phyloP scores from a whole-genome alignment of 768 basidiomycete genomes.

The Xanthoconium stramineum region DNA sequence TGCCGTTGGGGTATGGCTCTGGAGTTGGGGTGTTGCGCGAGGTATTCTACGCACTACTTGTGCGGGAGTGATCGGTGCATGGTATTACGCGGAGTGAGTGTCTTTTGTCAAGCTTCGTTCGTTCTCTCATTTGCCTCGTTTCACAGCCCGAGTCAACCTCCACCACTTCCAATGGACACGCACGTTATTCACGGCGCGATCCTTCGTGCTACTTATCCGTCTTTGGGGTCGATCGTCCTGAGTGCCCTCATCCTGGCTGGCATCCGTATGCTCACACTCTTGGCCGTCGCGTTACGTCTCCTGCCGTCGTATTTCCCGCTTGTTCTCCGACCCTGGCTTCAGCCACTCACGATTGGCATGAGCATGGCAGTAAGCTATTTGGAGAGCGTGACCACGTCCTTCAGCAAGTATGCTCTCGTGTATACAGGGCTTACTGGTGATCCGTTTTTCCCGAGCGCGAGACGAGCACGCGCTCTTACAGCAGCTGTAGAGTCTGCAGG shows the following conservation, averaged over 20 bases:
- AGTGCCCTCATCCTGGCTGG: constrained; percentile 73
- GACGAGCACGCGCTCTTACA: constrained; percentile 55
- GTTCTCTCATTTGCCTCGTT: constrained; percentile 7
- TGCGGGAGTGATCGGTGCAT: constrained; percentile 83
- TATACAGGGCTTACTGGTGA: constrained; percentile 78
- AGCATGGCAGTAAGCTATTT: constrained; percentile 42
- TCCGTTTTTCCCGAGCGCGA: constrained; percentile 56
- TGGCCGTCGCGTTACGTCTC: constrained; percentile 49
- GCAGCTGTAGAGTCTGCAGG: constrained; percentile 48
- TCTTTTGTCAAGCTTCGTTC: not conserved
- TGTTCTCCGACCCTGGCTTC: constrained; percentile 40
- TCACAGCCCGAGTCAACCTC: constrained; percentile 27
- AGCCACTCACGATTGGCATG: constrained; percentile 36
- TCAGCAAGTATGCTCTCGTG: constrained; percentile 64
- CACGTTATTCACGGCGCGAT: constrained; percentile 76
- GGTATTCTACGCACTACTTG: constrained; percentile 74
- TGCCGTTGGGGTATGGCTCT: constrained; percentile 56
- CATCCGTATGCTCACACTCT: constrained; percentile 55
- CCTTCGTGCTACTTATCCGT: constrained; percentile 75
- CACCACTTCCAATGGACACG: constrained; percentile 52
- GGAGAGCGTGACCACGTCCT: constrained; percentile 45
- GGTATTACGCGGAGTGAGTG: constrained; percentile 77
- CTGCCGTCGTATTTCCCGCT: constrained; percentile 51
- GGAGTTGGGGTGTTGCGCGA: constrained; percentile 76
- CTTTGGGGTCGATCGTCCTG: constrained; percentile 74